These are phyloP conservation scores for slime mould (Dictyostelium discoideum) DNA, from an alignment of 78 protist species.

Conservation along the genomic window dicty_2.7 NC_007090.3:4619501-4620000, in stretches of 20 bases:
- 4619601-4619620: slow-evolving; percentile 55
- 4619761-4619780: slow-evolving; percentile 45
- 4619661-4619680: background rate
- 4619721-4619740: slow-evolving; percentile 36
- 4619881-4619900: background rate
- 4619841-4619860: background rate
- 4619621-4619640: slow-evolving; percentile 21
- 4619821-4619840: background rate
- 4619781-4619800: slow-evolving; percentile 1
- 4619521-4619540: slow-evolving; percentile 13
- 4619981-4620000: background rate
- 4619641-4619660: slow-evolving; percentile 63
- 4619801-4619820: background rate
- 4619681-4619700: background rate
- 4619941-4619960: slow-evolving; percentile 33
- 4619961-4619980: slow-evolving; percentile 11
- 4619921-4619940: background rate
- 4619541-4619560: background rate
- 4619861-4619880: background rate
- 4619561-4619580: slow-evolving; percentile 38
- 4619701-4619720: background rate
- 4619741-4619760: slow-evolving; percentile 43
- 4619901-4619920: background rate
- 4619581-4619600: background rate
- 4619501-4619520: slow-evolving; percentile 36